A percentile compares a stretch with the other conserved stretches of the same genome.
phyloP scores from a whole-genome alignment of 495 filamentous ascomycete genomes.

The Monascus purpureus region DNA sequence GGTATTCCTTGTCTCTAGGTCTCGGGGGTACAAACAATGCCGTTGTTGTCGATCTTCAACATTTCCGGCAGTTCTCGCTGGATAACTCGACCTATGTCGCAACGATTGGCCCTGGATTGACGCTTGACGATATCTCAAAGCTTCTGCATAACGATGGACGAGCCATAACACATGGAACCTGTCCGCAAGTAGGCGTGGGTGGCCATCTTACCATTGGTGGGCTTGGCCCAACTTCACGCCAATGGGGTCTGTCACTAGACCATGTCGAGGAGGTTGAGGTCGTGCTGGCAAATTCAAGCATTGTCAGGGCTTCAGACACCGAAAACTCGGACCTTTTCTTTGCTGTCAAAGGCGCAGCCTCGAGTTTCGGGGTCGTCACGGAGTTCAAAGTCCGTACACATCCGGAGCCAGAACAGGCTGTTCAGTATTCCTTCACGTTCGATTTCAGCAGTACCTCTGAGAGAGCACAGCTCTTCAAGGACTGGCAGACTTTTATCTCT shows the following conservation, averaged over 20 bases:
- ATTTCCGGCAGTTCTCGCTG: constrained; percentile 36
- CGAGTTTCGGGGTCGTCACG: constrained; percentile 33
- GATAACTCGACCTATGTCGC: constrained; percentile 42
- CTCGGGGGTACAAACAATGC: constrained; percentile 30
- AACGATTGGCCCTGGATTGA: constrained; percentile 50
- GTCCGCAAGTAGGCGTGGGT: constrained; percentile 52
- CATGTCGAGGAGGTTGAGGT: constrained; percentile 44
- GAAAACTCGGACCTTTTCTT: constrained; percentile 38
- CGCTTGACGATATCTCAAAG: constrained; percentile 44
- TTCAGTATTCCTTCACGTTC: constrained; percentile 24
- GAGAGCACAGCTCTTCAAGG: constrained; percentile 20
- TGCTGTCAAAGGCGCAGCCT: constrained; percentile 34
- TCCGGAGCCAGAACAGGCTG: constrained; percentile 12
- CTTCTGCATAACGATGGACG: constrained; percentile 47
- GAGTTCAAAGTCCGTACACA: constrained; percentile 32
- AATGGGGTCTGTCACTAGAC: constrained; percentile 53
- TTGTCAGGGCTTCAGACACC: constrained; percentile 23
- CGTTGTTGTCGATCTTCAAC: constrained; percentile 29
- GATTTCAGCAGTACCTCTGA: constrained; percentile 17
- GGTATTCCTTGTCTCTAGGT: constrained; percentile 22
- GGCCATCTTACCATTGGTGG: constrained; percentile 66
- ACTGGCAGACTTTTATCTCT: constrained; percentile 23
- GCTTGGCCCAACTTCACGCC: constrained; percentile 44
- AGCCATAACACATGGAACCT: constrained; percentile 55
- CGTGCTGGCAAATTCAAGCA: constrained; percentile 45